Percentiles rank a stretch among this genome's conserved stretches.
Conservation (phyloP, 2,329 filamentous ascomycete genomes). For the Nigrospora oryzae region DNA sequence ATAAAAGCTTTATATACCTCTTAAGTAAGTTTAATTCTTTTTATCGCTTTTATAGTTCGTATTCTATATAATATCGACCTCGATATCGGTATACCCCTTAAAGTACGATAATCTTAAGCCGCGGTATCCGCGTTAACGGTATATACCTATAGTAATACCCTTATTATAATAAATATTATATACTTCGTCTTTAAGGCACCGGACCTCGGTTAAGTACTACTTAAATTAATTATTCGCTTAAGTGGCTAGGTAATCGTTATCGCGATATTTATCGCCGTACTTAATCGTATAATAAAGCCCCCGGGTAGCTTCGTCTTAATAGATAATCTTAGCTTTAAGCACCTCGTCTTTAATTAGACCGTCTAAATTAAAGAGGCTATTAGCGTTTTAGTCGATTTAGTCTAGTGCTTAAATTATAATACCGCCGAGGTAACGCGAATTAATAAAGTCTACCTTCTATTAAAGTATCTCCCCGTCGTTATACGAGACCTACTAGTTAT, state of each 20-base stretch:
- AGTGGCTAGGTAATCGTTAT: background rate
- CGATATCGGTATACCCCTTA: slow-evolving; percentile 17
- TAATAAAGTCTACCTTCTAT: background rate
- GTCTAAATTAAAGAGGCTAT: background rate
- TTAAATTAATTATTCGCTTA: slow-evolving; percentile 18
- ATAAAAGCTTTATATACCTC: slow-evolving; percentile 19
- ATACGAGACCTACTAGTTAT: background rate
- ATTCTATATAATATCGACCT: slow-evolving; percentile 18
- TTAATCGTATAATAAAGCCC: background rate
- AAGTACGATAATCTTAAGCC: slow-evolving; percentile 19
- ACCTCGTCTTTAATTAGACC: background rate
- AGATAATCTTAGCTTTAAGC: background rate
- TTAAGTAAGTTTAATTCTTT: slow-evolving; percentile 19
- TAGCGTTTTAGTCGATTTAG: background rate
- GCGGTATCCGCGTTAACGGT: slow-evolving; percentile 17
- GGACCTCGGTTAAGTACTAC: slow-evolving; percentile 10
- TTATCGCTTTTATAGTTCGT: slow-evolving; percentile 18
- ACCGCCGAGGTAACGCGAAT: background rate
- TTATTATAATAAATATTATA: slow-evolving; percentile 18
- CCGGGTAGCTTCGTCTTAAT: background rate
- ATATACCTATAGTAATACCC: slow-evolving; percentile 13
- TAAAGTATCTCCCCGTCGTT: background rate
- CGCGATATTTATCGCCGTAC: background rate
- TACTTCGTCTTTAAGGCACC: slow-evolving; percentile 15
- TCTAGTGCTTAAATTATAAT: background rate